phyloP scores from a whole-genome alignment of 495 filamentous ascomycete species.

The Aspergillus ostianus region DNA sequence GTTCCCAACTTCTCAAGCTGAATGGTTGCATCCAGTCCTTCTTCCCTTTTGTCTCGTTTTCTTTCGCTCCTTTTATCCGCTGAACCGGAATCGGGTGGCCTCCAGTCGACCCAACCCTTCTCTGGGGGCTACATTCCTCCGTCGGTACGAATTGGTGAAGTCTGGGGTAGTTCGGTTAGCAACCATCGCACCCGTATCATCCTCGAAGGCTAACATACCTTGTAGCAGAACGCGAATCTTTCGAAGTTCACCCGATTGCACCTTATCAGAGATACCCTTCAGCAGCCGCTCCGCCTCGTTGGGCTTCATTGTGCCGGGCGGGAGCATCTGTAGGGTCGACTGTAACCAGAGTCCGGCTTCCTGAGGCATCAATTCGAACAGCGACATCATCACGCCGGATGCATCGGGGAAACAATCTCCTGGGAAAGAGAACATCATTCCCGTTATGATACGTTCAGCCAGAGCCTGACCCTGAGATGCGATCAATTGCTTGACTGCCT shows the following conservation, averaged over 20 bases:
- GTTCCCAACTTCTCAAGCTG: background rate
- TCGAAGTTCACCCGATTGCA: slow-evolving; percentile 69
- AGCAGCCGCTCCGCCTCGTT: slow-evolving; percentile 64
- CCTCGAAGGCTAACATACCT: slow-evolving; percentile 29
- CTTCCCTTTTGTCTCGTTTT: background rate
- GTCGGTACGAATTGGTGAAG: slow-evolving; percentile 90
- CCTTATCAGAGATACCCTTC: slow-evolving; percentile 61
- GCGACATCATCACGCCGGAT: slow-evolving; percentile 80
- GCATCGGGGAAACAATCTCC: slow-evolving; percentile 92
- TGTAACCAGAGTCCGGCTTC: slow-evolving; percentile 78
- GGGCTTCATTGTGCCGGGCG: slow-evolving; percentile 71
- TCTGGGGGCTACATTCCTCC: slow-evolving; percentile 90
- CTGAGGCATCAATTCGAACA: slow-evolving; percentile 83
- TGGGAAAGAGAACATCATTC: slow-evolving; percentile 99
- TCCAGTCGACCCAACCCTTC: slow-evolving; percentile 85
- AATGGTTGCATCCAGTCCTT: background rate
- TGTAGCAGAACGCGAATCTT: slow-evolving; percentile 84
- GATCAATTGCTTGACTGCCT: slow-evolving; percentile 70
- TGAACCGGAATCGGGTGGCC: slow-evolving; percentile 81
- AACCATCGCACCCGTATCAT: background rate
- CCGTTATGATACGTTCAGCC: slow-evolving; percentile 81
- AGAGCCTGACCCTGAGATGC: slow-evolving; percentile 71
- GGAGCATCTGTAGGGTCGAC: slow-evolving; percentile 77
- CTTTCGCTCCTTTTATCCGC: slow-evolving; percentile 42
- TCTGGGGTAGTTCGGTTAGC: slow-evolving; percentile 41